A percentile compares a stretch with the other conserved stretches of the same genome.
Evolutionary conservation across 2,329 filamentous ascomycete species (phyloP).

Genomic region (Calonectria pauciramosa): DNA sequence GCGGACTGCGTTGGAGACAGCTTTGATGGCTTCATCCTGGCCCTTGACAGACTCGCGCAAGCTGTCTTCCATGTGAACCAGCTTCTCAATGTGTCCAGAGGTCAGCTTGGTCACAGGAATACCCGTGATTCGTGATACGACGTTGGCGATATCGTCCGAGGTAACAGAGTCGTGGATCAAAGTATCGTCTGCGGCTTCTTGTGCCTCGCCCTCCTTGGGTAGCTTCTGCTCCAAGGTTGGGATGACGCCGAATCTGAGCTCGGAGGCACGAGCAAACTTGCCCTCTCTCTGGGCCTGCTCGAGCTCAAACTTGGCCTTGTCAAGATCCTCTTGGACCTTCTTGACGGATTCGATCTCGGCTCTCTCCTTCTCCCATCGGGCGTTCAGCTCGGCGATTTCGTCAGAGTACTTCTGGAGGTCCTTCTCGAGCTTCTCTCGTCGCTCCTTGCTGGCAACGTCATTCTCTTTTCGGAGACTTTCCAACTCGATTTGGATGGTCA

Average conservation of each 20-base stretch:
- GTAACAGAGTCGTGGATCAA: conserved; percentile 96
- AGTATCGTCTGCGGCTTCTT: conserved; percentile 59
- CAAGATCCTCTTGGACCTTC: conserved; percentile 87
- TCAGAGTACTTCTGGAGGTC: conserved; percentile 83
- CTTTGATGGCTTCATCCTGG: conserved; percentile 92
- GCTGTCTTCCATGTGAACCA: conserved; percentile 95
- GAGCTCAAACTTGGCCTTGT: conserved; percentile 86
- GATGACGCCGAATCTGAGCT: conserved; percentile 90
- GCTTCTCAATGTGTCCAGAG: conserved; percentile 92
- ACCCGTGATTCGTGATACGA: conserved; percentile 91
- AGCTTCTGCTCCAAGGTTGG: conserved; percentile 84
- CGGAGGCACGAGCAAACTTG: conserved; percentile 91
- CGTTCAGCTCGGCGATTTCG: conserved; percentile 80
- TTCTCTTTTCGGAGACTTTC: conserved; percentile 96
- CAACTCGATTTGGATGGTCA: conserved; percentile 97
- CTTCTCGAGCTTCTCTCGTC: conserved; percentile 86
- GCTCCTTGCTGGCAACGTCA: conserved; percentile 88
- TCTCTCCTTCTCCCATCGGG: conserved; percentile 92
- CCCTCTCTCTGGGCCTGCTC: conserved; percentile 90
- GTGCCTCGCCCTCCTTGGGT: conserved; percentile 76
- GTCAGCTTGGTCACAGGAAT: conserved; percentile 95
- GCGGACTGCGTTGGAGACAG: conserved; percentile 92
- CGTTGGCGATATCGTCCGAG: conserved; percentile 91
- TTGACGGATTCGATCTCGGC: conserved; percentile 90
- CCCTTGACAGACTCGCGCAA: conserved; percentile 87